These are phyloP conservation scores for Wickerhamomyces xylosicus DNA, from an alignment of 805 yeast species.

Conservation along the genomic window DNA sequence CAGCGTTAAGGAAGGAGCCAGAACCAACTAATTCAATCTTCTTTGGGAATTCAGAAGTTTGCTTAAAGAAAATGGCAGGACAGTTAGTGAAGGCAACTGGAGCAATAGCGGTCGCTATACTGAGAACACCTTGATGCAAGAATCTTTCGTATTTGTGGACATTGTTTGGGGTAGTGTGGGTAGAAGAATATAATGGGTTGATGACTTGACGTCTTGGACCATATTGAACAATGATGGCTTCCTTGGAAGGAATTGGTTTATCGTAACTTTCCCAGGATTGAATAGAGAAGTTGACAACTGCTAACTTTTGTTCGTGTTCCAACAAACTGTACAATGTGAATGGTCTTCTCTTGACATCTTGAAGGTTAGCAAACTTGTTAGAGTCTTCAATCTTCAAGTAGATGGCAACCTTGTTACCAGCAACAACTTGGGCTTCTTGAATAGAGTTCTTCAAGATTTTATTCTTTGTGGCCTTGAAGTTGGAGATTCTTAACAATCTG, in stretches of 20 bases:
- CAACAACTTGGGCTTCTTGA: conserved; percentile 32
- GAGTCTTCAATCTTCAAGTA: conserved; percentile 47
- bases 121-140: conserved; percentile 63
- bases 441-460: conserved; percentile 50
- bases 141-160: conserved; percentile 82
- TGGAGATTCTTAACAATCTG: conserved; percentile 61
- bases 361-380: conserved; percentile 27
- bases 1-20: conserved; percentile 83
- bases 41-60: conserved; percentile 32
- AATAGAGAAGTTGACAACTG: conserved; percentile 73
- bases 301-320: conserved; percentile 77
- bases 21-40: conserved; percentile 68
- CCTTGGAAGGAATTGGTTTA: conserved; percentile 77
- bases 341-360: conserved; percentile 30
- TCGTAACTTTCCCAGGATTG: conserved; percentile 87
- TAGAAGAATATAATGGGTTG: conserved; percentile 75
- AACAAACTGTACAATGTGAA: conserved; percentile 66
- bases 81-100: conserved; percentile 79
- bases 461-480: conserved; percentile 68
- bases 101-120: conserved; percentile 79
- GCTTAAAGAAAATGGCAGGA: conserved; percentile 77
- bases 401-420: conserved; percentile 59
- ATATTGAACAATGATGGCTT: conserved; percentile 74
- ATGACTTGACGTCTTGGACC: conserved; percentile 86
- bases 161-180: conserved; percentile 67